Conservation (phyloP, 2,329 filamentous ascomycete genomes). For the Epichloe gansuensis region DNA sequence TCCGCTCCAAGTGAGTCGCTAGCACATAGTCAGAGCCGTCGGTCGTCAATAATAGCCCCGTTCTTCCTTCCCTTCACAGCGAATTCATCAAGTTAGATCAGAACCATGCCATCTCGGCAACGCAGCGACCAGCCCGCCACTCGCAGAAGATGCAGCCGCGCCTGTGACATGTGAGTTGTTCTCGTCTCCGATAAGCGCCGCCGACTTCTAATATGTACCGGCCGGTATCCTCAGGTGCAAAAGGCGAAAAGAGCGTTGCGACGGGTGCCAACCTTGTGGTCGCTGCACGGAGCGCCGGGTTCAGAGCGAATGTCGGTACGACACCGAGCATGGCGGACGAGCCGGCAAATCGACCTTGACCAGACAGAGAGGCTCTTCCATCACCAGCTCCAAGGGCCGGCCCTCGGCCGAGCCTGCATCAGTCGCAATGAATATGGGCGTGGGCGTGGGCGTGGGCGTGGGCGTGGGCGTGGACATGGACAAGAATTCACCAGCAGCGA, state of each 20-base stretch:
- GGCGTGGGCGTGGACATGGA: not conserved
- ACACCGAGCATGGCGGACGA: conserved; percentile 3
- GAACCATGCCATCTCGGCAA: not conserved
- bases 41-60: no score
- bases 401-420: not conserved
- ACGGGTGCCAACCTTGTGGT: conserved; percentile 7
- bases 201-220: not conserved
- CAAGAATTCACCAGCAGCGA: conserved; percentile 12
- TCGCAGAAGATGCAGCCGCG: conserved; percentile 3
- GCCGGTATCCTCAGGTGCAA: conserved; percentile 3
- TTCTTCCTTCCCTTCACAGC: no score
- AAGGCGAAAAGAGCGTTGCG: conserved; percentile 8
- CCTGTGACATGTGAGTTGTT: conserved; percentile 1
- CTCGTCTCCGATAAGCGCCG: no score
- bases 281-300: conserved; percentile 6
- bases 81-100: no score
- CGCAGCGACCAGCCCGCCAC: not conserved
- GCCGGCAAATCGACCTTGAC: not conserved
- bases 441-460: not conserved
- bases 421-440: not conserved
- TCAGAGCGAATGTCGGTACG: conserved; percentile 4
- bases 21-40: no score
- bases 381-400: not conserved
- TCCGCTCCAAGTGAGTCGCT: no score
- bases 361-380: not conserved